Evolutionary conservation across 768 basidiomycete genomes (phyloP).

Genomic region (Dictyophora rubrovolvata): DNA sequence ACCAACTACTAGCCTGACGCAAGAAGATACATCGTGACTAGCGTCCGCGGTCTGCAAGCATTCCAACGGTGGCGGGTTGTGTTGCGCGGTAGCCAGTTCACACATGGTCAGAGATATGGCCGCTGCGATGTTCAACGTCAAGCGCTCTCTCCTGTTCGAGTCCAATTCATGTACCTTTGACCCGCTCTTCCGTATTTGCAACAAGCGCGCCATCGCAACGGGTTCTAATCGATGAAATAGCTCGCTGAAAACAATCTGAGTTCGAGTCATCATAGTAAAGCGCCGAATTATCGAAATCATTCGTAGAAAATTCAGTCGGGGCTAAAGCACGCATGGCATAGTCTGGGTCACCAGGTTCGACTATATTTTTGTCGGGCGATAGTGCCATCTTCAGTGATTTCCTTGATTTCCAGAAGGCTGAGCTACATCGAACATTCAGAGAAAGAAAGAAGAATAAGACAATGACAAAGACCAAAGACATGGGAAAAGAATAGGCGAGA

Average conservation of each 20-base stretch:
- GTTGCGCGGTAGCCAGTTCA: conserved; percentile 64
- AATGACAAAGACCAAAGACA: not conserved
- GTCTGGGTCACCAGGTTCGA: not conserved
- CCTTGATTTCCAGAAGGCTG: not conserved
- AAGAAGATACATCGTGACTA: conserved; percentile 27
- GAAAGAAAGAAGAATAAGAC: not conserved
- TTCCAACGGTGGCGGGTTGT: conserved; percentile 59
- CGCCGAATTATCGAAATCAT: not conserved
- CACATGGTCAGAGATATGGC: conserved; percentile 73
- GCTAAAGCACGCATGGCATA: not conserved
- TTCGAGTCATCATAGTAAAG: conserved; percentile 14
- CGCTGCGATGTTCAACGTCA: conserved; percentile 28
- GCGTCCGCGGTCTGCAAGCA: conserved; percentile 24
- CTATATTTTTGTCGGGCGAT: not conserved
- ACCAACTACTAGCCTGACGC: conserved; percentile 36
- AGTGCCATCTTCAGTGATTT: not conserved
- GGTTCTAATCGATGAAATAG: conserved; percentile 35
- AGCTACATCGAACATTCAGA: not conserved
- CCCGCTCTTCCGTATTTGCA: conserved; percentile 43
- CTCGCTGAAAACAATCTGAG: conserved; percentile 56
- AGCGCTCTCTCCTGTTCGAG: not conserved
- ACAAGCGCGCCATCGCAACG: conserved; percentile 49
- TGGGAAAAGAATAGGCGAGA: too few relatives aligned
- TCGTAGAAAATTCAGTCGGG: not conserved
- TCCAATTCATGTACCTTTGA: conserved; percentile 34